Conservation (phyloP, 441 rosid genomes). For the Erodium moschatum region DNA sequence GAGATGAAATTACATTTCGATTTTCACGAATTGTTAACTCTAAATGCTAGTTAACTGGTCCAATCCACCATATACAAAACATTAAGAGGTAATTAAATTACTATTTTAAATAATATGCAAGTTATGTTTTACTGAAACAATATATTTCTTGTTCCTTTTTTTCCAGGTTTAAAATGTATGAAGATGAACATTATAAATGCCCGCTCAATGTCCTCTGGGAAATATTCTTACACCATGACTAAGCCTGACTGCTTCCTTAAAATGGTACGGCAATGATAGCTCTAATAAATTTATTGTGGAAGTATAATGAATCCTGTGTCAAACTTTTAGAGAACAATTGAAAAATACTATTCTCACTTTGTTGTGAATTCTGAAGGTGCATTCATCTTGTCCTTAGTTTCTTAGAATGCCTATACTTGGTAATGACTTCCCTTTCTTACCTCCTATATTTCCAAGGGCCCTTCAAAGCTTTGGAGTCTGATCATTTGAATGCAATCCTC, state of each 20-base stretch:
- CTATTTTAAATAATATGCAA: neutral
- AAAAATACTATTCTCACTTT: neutral
- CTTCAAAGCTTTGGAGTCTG: too few relatives aligned
- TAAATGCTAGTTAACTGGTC: neutral
- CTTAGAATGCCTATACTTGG: too few relatives aligned
- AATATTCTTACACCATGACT: constrained; percentile 38
- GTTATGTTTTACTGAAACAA: constrained; percentile 8
- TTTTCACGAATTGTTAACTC: neutral
- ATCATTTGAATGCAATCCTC: too few relatives aligned
- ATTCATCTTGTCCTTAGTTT: neutral
- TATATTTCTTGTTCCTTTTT: constrained; percentile 13
- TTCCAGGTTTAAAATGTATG: constrained; percentile 35
- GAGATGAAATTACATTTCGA: too few relatives aligned
- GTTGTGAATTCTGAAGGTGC: neutral
- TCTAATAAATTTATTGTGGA: constrained; percentile 6
- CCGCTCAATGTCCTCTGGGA: constrained; percentile 60
- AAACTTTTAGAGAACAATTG: neutral
- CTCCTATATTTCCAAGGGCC: too few relatives aligned
- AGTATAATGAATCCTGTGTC: neutral
- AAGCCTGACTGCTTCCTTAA: constrained; percentile 72
- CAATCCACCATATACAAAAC: neutral
- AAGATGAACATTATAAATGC: constrained; percentile 46
- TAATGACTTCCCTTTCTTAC: too few relatives aligned
- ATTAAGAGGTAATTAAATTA: neutral
- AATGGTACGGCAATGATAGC: constrained; percentile 45